Base-by-base conservation (phyloP, 2,329 filamentous ascomycete species). In the Penicillium brevicompactum region DNA sequence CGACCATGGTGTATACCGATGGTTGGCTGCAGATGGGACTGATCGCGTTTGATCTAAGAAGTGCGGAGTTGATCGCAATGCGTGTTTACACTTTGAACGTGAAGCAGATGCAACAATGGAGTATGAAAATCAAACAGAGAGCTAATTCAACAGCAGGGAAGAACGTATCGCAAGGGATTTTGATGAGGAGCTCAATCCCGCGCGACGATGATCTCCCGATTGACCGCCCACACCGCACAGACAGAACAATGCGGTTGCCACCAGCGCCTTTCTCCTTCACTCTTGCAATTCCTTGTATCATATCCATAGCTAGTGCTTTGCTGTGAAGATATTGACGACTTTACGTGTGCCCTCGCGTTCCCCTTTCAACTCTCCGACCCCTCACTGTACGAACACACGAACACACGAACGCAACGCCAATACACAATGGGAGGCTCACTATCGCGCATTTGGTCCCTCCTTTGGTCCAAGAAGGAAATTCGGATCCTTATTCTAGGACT, bases 391-490 rank as follows among this genome's bases (percentile, higher is more conserved):
- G 16, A 40, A 45, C 50, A 37, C 54, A 47, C 49, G 52, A 34
- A 54, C 21, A 48, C 49, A 48, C 40, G 11, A 18, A 45, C 31
- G 45, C 47, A 27, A 45, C 48, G 30, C 21, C 48, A 40, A 52
- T 51, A 76, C 47, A 56, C 22, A 52, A 85, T 86, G 83, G 83
- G 83, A 61, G 82, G 76, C 60, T 80, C 79, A 59, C 71, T 85
- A 60, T 85, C 83, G 52, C 77, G 80, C 58, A 75, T 84, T 63
- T 80, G 91, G 68, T 90, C 88, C 75, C 79, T 95, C 58, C 68
- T 96, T 59, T 97, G 89, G 87, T 80, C 90, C 41, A 97, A 97
- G 82, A 99, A 97, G 80, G 94, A 99, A 80, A 97, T 97, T 63
- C 83, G 94, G 67, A 99, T 99, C 78, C 78, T 99, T 74, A 97